Evolutionary conservation across 192 early-diverging fungal genomes (phyloP).

Genomic region (Coemansia sp.): DNA sequence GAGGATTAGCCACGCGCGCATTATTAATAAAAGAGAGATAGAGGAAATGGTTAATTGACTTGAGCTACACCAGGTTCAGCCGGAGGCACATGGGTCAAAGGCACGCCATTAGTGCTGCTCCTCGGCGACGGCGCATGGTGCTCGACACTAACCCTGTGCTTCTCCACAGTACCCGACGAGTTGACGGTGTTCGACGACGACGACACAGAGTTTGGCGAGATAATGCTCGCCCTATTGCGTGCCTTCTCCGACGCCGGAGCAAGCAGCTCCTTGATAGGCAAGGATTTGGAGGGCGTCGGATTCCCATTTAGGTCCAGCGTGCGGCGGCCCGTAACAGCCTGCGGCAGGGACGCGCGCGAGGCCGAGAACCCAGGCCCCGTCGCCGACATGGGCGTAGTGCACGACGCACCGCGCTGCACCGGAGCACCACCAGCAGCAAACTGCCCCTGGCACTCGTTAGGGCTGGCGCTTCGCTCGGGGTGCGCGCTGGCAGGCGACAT

Average conservation of each 20-base stretch:
- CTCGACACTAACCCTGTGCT: conserved; percentile 47
- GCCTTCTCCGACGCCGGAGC: conserved; percentile 48
- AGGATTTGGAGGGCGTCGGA: conserved; percentile 40
- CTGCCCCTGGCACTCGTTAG: conserved; percentile 6
- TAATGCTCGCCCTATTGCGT: conserved; percentile 41
- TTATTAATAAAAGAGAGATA: not conserved
- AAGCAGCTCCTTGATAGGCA: conserved; percentile 53
- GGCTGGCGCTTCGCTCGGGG: conserved; percentile 16
- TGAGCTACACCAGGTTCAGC: not conserved
- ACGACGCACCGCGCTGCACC: conserved; percentile 1
- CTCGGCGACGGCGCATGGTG: not conserved
- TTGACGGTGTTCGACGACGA: conserved; percentile 21
- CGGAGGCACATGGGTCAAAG: not conserved
- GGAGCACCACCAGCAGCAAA: not conserved
- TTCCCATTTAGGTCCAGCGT: conserved; percentile 27
- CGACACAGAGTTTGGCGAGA: conserved; percentile 19
- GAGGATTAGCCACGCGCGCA: not conserved
- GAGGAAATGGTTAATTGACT: not conserved
- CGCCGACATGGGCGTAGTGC: not conserved
- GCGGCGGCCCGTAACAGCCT: not conserved
- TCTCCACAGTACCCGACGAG: not conserved
- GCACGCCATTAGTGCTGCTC: not conserved
- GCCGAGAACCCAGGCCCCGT: conserved; percentile 6
- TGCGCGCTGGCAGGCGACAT: not conserved
- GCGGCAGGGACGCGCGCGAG: conserved; percentile 37